phyloP scores from a whole-genome alignment of 2,329 filamentous ascomycete species.

The Exophiala dermatitidis region DNA sequence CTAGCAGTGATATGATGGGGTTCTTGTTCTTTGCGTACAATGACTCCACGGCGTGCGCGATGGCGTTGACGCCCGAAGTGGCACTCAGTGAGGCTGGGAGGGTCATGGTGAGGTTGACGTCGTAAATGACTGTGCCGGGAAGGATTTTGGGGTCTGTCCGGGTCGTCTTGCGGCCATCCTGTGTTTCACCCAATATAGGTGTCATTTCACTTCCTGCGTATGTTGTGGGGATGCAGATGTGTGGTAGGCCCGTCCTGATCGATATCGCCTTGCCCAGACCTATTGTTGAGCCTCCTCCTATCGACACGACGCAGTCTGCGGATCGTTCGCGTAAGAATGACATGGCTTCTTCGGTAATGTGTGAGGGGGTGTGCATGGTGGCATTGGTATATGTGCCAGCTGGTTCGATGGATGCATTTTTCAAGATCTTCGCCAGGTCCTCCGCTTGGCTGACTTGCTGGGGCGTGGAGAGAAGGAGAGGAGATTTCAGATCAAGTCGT shows the following conservation, averaged over 20 bases:
- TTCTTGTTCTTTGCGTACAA: constrained; percentile 57
- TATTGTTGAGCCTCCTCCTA: constrained; percentile 57
- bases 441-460: constrained; percentile 44
- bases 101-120: constrained; percentile 56
- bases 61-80: constrained; percentile 58
- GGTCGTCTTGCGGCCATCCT: constrained; percentile 52
- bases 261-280: constrained; percentile 56
- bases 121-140: constrained; percentile 56
- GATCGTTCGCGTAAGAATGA: constrained; percentile 38
- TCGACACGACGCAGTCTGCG: constrained; percentile 52
- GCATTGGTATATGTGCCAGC: constrained; percentile 50
- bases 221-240: constrained; percentile 56
- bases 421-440: constrained; percentile 40
- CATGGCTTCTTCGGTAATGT: constrained; percentile 53
- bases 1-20: constrained; percentile 53
- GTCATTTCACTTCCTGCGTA: constrained; percentile 60
- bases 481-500: constrained; percentile 43
- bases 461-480: constrained; percentile 52
- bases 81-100: constrained; percentile 48
- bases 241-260: constrained; percentile 47
- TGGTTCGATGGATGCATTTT: constrained; percentile 33
- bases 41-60: constrained; percentile 59
- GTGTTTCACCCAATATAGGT: constrained; percentile 56
- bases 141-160: constrained; percentile 52
- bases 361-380: constrained; percentile 56